Evolutionary conservation across 139 green algal species (phyloP).

Genomic region (Ulvella scutata): DNA sequence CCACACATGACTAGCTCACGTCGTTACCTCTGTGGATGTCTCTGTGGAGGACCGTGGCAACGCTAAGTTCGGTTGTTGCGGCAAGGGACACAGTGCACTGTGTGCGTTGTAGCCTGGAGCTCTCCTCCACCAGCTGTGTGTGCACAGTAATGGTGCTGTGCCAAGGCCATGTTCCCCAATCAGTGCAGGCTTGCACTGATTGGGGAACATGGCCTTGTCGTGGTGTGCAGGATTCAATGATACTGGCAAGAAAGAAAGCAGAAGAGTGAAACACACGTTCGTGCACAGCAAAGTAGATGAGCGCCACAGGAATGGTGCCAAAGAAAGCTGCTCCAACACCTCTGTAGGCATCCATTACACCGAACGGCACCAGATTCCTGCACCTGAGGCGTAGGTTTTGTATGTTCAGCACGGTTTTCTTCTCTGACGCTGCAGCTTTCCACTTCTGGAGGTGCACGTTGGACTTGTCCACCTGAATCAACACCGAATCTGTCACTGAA

Average conservation of each 20-base stretch:
- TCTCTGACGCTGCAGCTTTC: conserved; percentile 6
- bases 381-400: not conserved
- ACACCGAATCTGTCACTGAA: not conserved
- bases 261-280: conserved; percentile 6
- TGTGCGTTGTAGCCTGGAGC: conserved; percentile 17
- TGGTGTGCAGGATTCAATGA: no score
- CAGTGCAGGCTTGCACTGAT: conserved; percentile 17
- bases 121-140: not conserved
- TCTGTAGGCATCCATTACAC: conserved; percentile 34
- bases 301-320: conserved; percentile 36
- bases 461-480: not conserved
- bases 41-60: no score
- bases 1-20: no score
- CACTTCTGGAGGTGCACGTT: conserved; percentile 17
- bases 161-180: not conserved
- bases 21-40: no score
- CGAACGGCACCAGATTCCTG: conserved; percentile 12
- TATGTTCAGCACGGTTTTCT: not conserved
- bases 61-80: no score
- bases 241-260: no score
- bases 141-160: conserved; percentile 3
- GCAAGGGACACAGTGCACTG: conserved; percentile 20
- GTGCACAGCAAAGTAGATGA: conserved; percentile 50
- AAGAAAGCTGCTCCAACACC: conserved; percentile 30
- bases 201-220: no score